These are phyloP conservation scores for Escovopsis weberi DNA, from an alignment of 2,329 filamentous ascomycete species.

Conservation along the genomic window DNA sequence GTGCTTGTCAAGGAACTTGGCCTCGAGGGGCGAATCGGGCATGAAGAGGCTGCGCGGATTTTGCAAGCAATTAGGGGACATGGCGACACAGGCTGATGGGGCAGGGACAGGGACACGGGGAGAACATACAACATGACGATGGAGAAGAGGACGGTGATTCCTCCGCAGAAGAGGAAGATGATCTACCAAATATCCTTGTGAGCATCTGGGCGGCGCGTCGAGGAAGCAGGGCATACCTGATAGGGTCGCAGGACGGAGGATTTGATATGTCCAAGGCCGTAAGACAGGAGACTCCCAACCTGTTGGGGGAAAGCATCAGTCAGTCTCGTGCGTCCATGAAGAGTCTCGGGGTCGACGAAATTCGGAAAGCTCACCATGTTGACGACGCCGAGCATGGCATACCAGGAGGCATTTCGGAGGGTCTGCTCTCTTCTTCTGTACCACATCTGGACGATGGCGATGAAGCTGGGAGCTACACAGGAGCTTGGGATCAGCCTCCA, in stretches of 20 bases:
- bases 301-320: constrained; percentile 2
- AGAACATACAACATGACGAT: constrained; percentile 28
- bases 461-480: constrained; percentile 13
- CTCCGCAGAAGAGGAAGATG: constrained; percentile 21
- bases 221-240: constrained; percentile 15
- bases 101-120: not conserved
- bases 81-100: constrained; percentile 13
- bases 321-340: not conserved
- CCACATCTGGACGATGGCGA: constrained; percentile 22
- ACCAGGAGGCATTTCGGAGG: constrained; percentile 15
- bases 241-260: constrained; percentile 21
- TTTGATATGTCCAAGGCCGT: constrained; percentile 17
- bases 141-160: constrained; percentile 29
- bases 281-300: constrained; percentile 17
- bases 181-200: constrained; percentile 6
- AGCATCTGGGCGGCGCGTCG: no score
- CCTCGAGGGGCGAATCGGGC: constrained; percentile 48
- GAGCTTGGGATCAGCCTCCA: not conserved
- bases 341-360: not conserved
- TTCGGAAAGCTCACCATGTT: constrained; percentile 13
- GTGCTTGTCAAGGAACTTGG: constrained; percentile 39
- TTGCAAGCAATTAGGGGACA: not conserved
- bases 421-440: constrained; percentile 21
- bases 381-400: constrained; percentile 18
- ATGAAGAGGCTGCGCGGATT: constrained; percentile 27